Conservation (phyloP, 2,329 filamentous ascomycete species). For the Chaetomium olivaceum region DNA sequence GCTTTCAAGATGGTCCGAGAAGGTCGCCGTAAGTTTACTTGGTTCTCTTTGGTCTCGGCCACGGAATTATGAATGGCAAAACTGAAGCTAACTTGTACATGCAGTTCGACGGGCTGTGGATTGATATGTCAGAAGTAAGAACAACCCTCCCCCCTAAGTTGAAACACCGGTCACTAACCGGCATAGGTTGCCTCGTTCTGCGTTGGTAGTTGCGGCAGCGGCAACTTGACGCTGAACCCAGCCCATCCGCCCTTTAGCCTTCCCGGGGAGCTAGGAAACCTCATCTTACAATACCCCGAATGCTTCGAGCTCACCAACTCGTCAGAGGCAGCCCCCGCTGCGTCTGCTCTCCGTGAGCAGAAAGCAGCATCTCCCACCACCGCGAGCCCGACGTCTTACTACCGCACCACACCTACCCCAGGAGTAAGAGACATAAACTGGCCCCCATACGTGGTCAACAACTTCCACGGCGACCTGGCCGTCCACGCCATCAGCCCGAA, state of each 20-base stretch:
- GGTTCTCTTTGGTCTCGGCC: not conserved
- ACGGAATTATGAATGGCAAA: not conserved
- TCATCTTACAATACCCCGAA: constrained; percentile 65
- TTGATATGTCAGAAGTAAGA: constrained; percentile 60
- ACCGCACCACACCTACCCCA: constrained; percentile 61
- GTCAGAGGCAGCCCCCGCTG: constrained; percentile 64
- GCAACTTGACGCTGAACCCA: constrained; percentile 65
- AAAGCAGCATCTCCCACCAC: constrained; percentile 28
- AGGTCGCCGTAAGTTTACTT: constrained; percentile 26
- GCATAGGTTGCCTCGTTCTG: constrained; percentile 56
- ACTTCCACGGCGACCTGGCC: constrained; percentile 70
- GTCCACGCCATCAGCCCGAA: constrained; percentile 75
- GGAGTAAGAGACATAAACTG: constrained; percentile 68
- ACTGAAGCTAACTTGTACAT: constrained; percentile 23
- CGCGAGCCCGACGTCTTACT: constrained; percentile 47
- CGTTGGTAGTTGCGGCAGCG: constrained; percentile 69
- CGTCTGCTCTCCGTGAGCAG: constrained; percentile 49
- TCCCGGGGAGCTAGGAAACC: constrained; percentile 63
- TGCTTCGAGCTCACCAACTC: constrained; percentile 68
- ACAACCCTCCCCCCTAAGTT: not conserved
- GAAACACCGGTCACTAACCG: not conserved
- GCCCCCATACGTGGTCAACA: constrained; percentile 75
- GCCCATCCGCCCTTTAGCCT: constrained; percentile 66
- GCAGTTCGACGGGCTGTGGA: constrained; percentile 56
- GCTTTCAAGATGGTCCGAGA: constrained; percentile 33